Percentiles rank a stretch among this genome's conserved stretches.
These are phyloP conservation scores for Capsicum chinense DNA, from an alignment of 257 asterid species.

Conservation along the genomic window DNA sequence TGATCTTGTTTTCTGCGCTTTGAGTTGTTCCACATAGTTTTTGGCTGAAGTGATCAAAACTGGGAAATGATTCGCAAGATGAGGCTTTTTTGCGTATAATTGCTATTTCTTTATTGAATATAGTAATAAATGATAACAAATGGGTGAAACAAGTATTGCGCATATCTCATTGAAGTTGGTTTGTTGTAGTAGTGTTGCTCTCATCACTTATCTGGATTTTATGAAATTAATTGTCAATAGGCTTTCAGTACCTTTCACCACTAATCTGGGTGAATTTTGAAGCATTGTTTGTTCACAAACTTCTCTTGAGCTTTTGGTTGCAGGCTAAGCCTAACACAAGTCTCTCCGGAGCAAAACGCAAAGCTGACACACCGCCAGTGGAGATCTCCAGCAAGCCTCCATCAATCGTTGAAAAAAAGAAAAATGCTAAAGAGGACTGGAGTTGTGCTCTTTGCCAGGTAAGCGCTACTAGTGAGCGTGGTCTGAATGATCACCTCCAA, in stretches of 20 bases:
- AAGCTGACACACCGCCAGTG: constrained; percentile 36
- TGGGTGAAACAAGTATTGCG: neutral
- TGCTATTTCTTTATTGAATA: neutral
- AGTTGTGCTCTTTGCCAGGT: constrained; percentile 64
- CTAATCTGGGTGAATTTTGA: constrained; percentile 12
- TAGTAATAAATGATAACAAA: neutral
- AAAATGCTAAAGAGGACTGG: constrained; percentile 50
- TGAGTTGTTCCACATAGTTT: neutral
- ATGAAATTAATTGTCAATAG: neutral
- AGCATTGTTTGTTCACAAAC: constrained; percentile 25
- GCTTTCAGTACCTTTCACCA: neutral
- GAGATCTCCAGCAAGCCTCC: constrained; percentile 30
- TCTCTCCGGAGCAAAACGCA: constrained; percentile 50
- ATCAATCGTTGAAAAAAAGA: constrained; percentile 32
- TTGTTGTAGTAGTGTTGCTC: too few relatives aligned
- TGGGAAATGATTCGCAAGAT: neutral
- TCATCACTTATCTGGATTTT: too few relatives aligned
- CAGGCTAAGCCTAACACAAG: constrained; percentile 48
- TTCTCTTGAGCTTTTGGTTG: constrained; percentile 40
- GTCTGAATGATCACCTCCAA: constrained; percentile 48
- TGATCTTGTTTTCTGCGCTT: neutral
- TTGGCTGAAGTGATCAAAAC: constrained; percentile 1
- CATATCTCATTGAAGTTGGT: neutral
- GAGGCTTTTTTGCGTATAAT: neutral
- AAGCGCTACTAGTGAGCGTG: constrained; percentile 42